Percentiles rank a stretch among this genome's conserved stretches.
Evolutionary conservation across 768 basidiomycete genomes (phyloP).

Genomic region (Ramaria sp.): DNA sequence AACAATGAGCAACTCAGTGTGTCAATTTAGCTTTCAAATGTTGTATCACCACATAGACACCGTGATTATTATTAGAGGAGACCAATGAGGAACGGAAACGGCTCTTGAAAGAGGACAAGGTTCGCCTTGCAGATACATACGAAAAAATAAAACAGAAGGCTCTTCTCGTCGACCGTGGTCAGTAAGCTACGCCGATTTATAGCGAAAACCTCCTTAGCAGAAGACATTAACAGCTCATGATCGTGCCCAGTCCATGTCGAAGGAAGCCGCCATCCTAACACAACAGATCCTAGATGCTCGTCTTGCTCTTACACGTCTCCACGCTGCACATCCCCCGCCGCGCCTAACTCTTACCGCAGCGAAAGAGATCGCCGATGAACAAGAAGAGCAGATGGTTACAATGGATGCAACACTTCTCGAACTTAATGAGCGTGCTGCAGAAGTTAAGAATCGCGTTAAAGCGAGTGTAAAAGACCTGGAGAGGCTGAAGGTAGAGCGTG

Average conservation of each 20-base stretch:
- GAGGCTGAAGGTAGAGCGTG: constrained; percentile 43
- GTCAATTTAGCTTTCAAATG: constrained; percentile 5
- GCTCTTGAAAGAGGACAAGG: constrained; percentile 53
- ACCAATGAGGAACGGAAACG: constrained; percentile 65
- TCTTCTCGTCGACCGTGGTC: constrained; percentile 61
- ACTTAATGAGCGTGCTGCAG: constrained; percentile 37
- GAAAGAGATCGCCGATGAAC: constrained; percentile 58
- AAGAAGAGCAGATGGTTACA: constrained; percentile 72
- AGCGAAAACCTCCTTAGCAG: not conserved
- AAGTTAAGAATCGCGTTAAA: constrained; percentile 54
- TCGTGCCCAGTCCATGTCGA: constrained; percentile 39
- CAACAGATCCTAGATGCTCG: constrained; percentile 78
- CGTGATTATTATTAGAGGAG: constrained; percentile 24
- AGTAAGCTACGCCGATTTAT: not conserved
- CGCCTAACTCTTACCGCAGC: constrained; percentile 71
- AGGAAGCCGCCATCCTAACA: constrained; percentile 47
- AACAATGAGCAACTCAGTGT: constrained; percentile 50
- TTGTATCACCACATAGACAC: not conserved
- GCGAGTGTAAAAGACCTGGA: constrained; percentile 44
- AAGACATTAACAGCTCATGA: constrained; percentile 39
- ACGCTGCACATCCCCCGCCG: constrained; percentile 71
- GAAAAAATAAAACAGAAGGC: constrained; percentile 51
- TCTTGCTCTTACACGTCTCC: constrained; percentile 66
- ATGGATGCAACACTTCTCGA: constrained; percentile 54
- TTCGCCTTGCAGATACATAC: constrained; percentile 46